Base-by-base conservation (phyloP, 2,329 filamentous ascomycete species). In the Aspergillus brasiliensis region DNA sequence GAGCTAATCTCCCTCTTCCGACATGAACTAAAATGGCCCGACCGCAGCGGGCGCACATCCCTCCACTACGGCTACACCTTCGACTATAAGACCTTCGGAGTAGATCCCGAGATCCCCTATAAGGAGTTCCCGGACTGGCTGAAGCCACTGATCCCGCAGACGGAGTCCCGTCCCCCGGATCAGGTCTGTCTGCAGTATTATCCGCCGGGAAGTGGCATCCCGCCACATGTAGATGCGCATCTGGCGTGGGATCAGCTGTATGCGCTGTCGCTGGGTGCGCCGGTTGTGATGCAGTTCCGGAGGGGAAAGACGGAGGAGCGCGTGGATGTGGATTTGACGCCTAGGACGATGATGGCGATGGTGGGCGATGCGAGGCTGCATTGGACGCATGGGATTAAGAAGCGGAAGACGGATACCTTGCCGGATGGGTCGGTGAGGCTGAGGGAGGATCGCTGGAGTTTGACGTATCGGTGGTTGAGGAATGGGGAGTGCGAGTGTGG, bases 101-200 rank as follows among this genome's bases (percentile, higher is more conserved):
- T 85, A 23, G 83, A 85, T 65, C 73, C 77, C 0, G 72, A 79
- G 8, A 79, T 80, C 0, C 81, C 82, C 0, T 84, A 80, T 66
- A 80, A 77, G 47, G 75, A 79, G 0, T 85, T 85, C 25, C 83
- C 83, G 0, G 75, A 73, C 1, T 85, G 83, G 82, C 74, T 86
- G 0, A 60, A 71, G 3, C 80, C 82, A 0, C 72, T 85, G 1
- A 74, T 85, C 3, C 80, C 83, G 0, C 71, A 68, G 2, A 71
- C 76, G 0, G 82, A 83, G 59, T 63, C 63, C 1, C 75, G 80
- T 0, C 76, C 75, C 0, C 83, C 83, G 0, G 83, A 86, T 54
- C 85, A 87, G 67, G 83, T 87, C 64, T 86, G 84, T 63, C 73
- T 86, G 15, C 84, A 87, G 71, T 81, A 86, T 68, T 87, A 87